Conservation (phyloP, 2,329 filamentous ascomycete genomes). For the Xylariales sp. region DNA sequence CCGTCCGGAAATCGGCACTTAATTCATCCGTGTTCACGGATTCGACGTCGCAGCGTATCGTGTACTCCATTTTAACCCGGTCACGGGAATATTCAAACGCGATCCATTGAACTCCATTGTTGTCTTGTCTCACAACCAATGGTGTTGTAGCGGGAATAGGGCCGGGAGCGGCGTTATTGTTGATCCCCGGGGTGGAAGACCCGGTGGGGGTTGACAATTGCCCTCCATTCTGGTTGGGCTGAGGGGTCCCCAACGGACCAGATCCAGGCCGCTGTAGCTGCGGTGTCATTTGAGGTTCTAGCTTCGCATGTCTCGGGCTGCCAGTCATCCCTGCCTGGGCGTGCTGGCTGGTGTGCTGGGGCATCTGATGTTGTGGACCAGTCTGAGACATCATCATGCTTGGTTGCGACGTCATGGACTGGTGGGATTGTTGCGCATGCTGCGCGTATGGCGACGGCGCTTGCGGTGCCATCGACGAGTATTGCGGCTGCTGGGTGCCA, state of each 20-base stretch:
- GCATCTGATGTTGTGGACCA: constrained; percentile 67
- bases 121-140: constrained; percentile 91
- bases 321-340: constrained; percentile 67
- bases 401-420: constrained; percentile 72
- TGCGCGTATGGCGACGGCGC: constrained; percentile 70
- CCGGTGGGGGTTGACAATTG: constrained; percentile 59
- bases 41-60: constrained; percentile 96
- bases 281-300: constrained; percentile 70
- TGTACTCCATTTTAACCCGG: constrained; percentile 99
- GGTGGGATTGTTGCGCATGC: constrained; percentile 65
- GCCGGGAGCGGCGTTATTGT: constrained; percentile 91
- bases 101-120: constrained; percentile 98
- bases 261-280: constrained; percentile 71
- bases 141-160: constrained; percentile 97
- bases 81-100: constrained; percentile 98
- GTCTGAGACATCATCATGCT: constrained; percentile 75
- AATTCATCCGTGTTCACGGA: constrained; percentile 92
- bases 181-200: constrained; percentile 67
- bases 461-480: constrained; percentile 75
- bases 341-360: constrained; percentile 69
- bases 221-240: constrained; percentile 57
- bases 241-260: constrained; percentile 60
- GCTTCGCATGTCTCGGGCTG: constrained; percentile 71
- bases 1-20: constrained; percentile 89
- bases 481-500: constrained; percentile 67